Percentiles rank a stretch among this genome's conserved stretches.
Evolutionary conservation across 768 basidiomycete genomes (phyloP).

Genomic region (Kwoniella sp.): DNA sequence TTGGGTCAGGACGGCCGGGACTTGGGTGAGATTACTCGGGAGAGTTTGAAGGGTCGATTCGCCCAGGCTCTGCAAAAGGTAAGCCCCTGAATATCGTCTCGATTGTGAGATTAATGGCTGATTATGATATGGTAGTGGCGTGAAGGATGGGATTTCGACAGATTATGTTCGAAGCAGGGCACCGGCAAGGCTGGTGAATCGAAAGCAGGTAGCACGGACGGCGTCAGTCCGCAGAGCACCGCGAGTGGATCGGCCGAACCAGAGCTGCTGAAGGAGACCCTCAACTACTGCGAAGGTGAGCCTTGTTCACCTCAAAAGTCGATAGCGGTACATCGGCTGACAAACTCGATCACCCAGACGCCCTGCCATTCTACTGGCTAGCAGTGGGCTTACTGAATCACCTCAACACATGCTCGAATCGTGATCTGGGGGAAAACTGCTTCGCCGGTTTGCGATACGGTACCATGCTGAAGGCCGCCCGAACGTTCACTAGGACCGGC

Average conservation of each 20-base stretch:
- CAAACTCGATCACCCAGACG: slow-evolving; percentile 31
- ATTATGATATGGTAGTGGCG: slow-evolving; percentile 46
- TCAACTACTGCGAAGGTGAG: slow-evolving; percentile 48
- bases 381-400: slow-evolving; percentile 48
- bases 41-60: slow-evolving; percentile 35
- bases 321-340: too few relatives aligned
- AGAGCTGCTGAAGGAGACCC: slow-evolving; percentile 7
- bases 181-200: background rate
- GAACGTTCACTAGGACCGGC: slow-evolving; percentile 46
- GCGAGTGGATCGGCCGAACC: background rate
- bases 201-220: background rate
- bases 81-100: background rate
- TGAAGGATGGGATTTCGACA: slow-evolving; percentile 52
- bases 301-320: background rate
- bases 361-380: slow-evolving; percentile 53
- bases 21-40: slow-evolving; percentile 38
- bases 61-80: slow-evolving; percentile 28
- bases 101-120: background rate
- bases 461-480: slow-evolving; percentile 45
- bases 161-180: slow-evolving; percentile 33
- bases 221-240: slow-evolving; percentile 11
- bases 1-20: slow-evolving; percentile 38
- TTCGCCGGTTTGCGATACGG: slow-evolving; percentile 39
- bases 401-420: slow-evolving; percentile 31
- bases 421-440: slow-evolving; percentile 27